phyloP scores from a whole-genome alignment of 257 asterid genomes.

The Nicotiana tomentosiformis region DNA sequence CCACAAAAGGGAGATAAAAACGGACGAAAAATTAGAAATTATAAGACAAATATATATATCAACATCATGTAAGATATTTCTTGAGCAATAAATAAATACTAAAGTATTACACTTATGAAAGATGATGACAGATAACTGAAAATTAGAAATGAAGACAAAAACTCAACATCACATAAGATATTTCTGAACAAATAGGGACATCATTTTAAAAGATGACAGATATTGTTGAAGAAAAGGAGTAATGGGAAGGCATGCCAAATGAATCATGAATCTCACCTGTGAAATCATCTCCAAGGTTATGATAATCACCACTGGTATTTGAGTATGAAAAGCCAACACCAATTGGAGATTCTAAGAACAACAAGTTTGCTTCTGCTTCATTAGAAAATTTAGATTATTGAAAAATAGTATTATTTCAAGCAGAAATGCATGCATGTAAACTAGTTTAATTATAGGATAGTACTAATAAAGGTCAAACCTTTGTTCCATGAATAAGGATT shows the following conservation, averaged over 20 bases:
- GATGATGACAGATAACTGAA: neutral
- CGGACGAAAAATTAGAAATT: neutral
- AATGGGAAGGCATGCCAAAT: neutral
- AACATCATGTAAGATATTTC: neutral
- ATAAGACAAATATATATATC: neutral
- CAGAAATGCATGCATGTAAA: neutral
- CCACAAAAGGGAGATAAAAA: neutral
- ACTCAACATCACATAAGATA: neutral
- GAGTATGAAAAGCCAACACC: conserved; percentile 94
- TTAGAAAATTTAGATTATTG: conserved; percentile 9
- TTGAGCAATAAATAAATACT: neutral
- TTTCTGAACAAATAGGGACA: neutral
- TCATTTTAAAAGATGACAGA: neutral
- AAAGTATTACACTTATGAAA: neutral
- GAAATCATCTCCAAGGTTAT: conserved; percentile 70
- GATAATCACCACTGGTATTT: conserved; percentile 64
- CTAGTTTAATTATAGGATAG: neutral
- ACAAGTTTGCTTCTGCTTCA: conserved; percentile 79
- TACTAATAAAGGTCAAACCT: conserved; percentile 34
- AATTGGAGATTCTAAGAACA: conserved; percentile 84
- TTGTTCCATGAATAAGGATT: conserved; percentile 82
- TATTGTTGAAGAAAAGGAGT: neutral
- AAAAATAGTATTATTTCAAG: neutral
- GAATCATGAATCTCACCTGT: conserved; percentile 42
- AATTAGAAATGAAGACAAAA: neutral